Evolutionary conservation across 2,329 filamentous ascomycete genomes (phyloP).

Genomic region (Cercospora zeae-maydis): DNA sequence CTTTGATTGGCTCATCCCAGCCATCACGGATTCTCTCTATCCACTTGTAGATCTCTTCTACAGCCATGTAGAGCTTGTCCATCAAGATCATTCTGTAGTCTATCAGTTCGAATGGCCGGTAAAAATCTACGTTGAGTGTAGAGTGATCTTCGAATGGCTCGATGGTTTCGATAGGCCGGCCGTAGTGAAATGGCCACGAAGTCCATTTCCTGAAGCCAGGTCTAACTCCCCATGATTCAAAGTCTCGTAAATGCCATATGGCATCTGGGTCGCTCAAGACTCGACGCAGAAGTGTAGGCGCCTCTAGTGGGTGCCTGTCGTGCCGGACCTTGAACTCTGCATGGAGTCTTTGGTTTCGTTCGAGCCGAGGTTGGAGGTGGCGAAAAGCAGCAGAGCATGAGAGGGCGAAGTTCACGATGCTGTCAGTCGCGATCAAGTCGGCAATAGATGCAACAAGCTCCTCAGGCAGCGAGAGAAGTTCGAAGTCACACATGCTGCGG

Average conservation of each 20-base stretch:
- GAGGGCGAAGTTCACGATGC: constrained; percentile 8
- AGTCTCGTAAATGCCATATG: constrained; percentile 15
- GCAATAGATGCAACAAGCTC: constrained; percentile 17
- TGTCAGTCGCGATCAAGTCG: background rate
- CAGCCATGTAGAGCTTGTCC: constrained; percentile 7
- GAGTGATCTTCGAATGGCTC: constrained; percentile 8
- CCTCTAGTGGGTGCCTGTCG: constrained; percentile 4
- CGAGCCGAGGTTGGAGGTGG: background rate
- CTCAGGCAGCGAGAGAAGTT: constrained; percentile 11
- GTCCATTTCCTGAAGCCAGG: constrained; percentile 14
- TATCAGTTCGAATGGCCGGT: constrained; percentile 5
- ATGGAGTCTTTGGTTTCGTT: background rate
- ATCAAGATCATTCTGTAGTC: constrained; percentile 9
- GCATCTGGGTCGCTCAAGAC: constrained; percentile 8
- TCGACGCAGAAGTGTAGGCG: constrained; percentile 1
- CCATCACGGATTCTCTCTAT: constrained; percentile 10
- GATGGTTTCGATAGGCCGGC: background rate
- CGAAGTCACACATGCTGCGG: background rate
- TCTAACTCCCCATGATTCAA: constrained; percentile 16
- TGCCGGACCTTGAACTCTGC: constrained; percentile 1
- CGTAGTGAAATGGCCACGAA: background rate
- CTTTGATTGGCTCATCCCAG: constrained; percentile 20
- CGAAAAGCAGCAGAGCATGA: constrained; percentile 1
- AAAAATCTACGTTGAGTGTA: constrained; percentile 2
- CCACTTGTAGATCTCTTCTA: constrained; percentile 5